Conservation (phyloP, 306 rosid genomes). For the Prunus campanulata region DNA sequence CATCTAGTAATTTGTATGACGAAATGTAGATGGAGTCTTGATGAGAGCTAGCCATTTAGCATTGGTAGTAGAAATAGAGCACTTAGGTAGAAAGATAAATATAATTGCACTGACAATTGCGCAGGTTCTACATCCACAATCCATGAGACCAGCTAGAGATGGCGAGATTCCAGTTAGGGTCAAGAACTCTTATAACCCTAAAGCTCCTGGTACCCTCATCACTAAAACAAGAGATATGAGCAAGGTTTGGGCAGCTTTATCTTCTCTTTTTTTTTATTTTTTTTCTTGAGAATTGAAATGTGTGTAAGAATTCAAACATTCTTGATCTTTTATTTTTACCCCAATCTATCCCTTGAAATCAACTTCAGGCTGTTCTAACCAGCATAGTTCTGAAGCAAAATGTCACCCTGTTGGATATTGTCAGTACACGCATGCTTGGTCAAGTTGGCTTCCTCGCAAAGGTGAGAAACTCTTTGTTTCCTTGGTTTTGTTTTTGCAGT, state of each 20-base stretch:
- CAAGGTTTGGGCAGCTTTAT: conserved; percentile 42
- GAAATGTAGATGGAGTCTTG: background rate
- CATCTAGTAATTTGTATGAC: background rate
- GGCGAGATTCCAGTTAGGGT: conserved; percentile 69
- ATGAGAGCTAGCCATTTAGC: background rate
- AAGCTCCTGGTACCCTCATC: conserved; percentile 69
- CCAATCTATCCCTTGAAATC: background rate
- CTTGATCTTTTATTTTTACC: background rate
- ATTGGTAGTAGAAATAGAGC: background rate
- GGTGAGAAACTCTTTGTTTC: conserved; percentile 33
- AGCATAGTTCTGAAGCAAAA: conserved; percentile 67
- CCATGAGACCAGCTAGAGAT: conserved; percentile 79
- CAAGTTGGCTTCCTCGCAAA: conserved; percentile 70
- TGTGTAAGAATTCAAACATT: background rate
- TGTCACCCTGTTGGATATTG: conserved; percentile 70
- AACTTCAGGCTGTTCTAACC: conserved; percentile 53
- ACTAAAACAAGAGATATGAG: conserved; percentile 65
- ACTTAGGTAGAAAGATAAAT: background rate
- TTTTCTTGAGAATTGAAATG: background rate
- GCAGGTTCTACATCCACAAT: conserved; percentile 71
- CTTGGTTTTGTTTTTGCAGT: background rate
- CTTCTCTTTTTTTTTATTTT: background rate
- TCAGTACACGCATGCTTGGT: conserved; percentile 77
- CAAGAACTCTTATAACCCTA: conserved; percentile 70
- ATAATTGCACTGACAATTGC: background rate